Percentiles rank a stretch among this genome's conserved stretches.
phyloP scores from a whole-genome alignment of 352 stramenopile species.

The Phytophthora uliginosa region DNA sequence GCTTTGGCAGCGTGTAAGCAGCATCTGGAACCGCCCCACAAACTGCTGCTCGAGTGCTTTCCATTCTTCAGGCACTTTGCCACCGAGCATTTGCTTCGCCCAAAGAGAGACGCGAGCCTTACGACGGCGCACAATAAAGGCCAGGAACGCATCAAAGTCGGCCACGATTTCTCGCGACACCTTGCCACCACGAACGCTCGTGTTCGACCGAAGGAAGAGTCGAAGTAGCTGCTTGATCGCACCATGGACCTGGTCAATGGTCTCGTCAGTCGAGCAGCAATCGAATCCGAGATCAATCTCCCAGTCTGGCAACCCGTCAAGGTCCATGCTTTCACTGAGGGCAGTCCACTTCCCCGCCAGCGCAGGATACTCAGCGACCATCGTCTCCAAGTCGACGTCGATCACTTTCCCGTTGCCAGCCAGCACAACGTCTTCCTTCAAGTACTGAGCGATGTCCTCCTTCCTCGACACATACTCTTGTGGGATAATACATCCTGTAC shows the following conservation, averaged over 20 bases:
- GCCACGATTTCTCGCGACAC: slow-evolving; percentile 33
- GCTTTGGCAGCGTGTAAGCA: slow-evolving; percentile 70
- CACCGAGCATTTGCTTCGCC: slow-evolving; percentile 50
- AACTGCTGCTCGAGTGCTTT: slow-evolving; percentile 57
- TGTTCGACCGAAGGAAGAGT: slow-evolving; percentile 35
- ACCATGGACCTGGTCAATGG: slow-evolving; percentile 21
- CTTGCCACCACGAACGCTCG: slow-evolving; percentile 19
- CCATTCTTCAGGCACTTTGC: slow-evolving; percentile 57
- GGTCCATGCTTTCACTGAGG: slow-evolving; percentile 14
- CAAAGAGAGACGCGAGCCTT: slow-evolving; percentile 57
- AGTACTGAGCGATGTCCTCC: slow-evolving; percentile 25
- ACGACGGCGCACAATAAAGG: slow-evolving; percentile 68
- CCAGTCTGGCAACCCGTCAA: slow-evolving; percentile 49
- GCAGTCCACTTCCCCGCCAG: slow-evolving; percentile 50
- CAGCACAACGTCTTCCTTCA: slow-evolving; percentile 40
- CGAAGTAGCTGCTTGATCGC: slow-evolving; percentile 45
- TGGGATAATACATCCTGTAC: slow-evolving; percentile 52
- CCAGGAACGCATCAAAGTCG: slow-evolving; percentile 69
- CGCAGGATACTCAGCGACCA: slow-evolving; percentile 43
- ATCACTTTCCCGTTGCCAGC: slow-evolving; percentile 33
- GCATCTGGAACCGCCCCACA: slow-evolving; percentile 51
- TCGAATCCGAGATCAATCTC: slow-evolving; percentile 62
- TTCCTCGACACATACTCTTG: slow-evolving; percentile 28
- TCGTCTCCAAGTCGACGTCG: slow-evolving; percentile 34
- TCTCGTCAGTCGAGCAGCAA: slow-evolving; percentile 28